phyloP scores from a whole-genome alignment of 1,139 yeast species.

The Taphrina populina region DNA sequence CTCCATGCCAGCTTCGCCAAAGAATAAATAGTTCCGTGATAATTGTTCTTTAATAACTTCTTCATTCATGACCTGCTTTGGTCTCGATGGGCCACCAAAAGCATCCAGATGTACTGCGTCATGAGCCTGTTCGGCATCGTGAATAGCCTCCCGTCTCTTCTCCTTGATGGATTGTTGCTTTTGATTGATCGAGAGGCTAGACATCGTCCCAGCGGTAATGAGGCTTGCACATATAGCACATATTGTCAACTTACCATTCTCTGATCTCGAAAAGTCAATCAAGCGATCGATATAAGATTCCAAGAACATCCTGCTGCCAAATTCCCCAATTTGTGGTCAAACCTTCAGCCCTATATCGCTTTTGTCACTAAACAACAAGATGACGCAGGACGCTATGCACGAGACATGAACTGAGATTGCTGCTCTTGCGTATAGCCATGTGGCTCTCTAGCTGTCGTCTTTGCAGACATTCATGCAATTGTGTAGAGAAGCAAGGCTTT shows the following conservation, averaged over 20 bases:
- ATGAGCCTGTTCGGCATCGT: slow-evolving; percentile 18
- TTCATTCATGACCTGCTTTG: slow-evolving; percentile 48
- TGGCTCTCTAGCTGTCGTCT: too few species aligned
- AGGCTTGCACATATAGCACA: slow-evolving; percentile 22
- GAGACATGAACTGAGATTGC: too few species aligned
- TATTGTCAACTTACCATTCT: slow-evolving; percentile 11
- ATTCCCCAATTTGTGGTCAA: too few species aligned
- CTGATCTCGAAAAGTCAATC: slow-evolving; percentile 8
- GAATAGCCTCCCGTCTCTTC: background rate
- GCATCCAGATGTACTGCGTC: slow-evolving; percentile 13
- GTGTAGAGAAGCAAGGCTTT: too few species aligned
- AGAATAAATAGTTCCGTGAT: slow-evolving; percentile 87
- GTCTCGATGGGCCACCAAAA: slow-evolving; percentile 7
- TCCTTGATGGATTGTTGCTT: background rate
- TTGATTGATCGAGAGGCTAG: slow-evolving; percentile 16
- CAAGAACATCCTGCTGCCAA: too few species aligned
- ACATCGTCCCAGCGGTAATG: slow-evolving; percentile 29
- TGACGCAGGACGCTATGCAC: too few species aligned
- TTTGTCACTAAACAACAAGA: too few species aligned
- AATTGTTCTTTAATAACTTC: slow-evolving; percentile 83
- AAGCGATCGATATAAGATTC: slow-evolving; percentile 1
- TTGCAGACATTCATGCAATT: too few species aligned
- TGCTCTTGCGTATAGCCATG: too few species aligned
- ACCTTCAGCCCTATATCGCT: too few species aligned
- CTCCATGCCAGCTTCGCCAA: slow-evolving; percentile 80